These are phyloP conservation scores for Enterospora canceri DNA, from an alignment of 371 early-diverging fungal genomes.

Conservation along the genomic window DNA sequence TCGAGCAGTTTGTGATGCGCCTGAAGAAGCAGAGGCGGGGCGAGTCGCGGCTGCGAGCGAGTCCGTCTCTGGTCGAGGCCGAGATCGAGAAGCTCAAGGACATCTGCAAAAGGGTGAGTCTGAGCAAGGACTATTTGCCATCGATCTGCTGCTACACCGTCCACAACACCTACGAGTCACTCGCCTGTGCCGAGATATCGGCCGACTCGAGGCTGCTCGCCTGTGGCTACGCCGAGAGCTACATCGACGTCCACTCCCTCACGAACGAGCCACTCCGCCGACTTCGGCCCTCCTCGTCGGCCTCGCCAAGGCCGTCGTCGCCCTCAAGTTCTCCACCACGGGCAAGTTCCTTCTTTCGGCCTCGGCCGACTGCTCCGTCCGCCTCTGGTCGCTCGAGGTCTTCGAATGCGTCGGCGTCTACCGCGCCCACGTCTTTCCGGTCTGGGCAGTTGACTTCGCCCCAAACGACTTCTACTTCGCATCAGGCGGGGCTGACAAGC, in stretches of 20 bases:
- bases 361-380: slow-evolving; percentile 83
- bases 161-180: slow-evolving; percentile 71
- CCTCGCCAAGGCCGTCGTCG: slow-evolving; percentile 87
- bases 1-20: slow-evolving; percentile 63
- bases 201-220: slow-evolving; percentile 49
- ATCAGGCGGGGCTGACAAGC: slow-evolving; percentile 82
- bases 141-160: slow-evolving; percentile 88
- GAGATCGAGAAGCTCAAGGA: slow-evolving; percentile 49
- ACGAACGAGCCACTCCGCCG: slow-evolving; percentile 48
- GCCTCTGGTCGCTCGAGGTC: slow-evolving; percentile 83
- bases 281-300: slow-evolving; percentile 75
- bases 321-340: slow-evolving; percentile 71
- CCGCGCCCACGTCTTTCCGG: slow-evolving; percentile 87
- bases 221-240: slow-evolving; percentile 53
- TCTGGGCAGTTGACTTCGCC: slow-evolving; percentile 82
- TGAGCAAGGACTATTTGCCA: slow-evolving; percentile 62
- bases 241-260: slow-evolving; percentile 55
- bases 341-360: slow-evolving; percentile 73
- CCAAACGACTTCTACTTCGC: slow-evolving; percentile 85
- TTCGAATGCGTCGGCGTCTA: slow-evolving; percentile 74
- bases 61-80: slow-evolving; percentile 47
- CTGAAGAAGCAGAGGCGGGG: slow-evolving; percentile 56
- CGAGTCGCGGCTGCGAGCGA: slow-evolving; percentile 27
- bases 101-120: slow-evolving; percentile 48
- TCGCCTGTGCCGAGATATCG: slow-evolving; percentile 52